Conservation (phyloP, 306 rosid genomes). For the Quercus rubra region DNA sequence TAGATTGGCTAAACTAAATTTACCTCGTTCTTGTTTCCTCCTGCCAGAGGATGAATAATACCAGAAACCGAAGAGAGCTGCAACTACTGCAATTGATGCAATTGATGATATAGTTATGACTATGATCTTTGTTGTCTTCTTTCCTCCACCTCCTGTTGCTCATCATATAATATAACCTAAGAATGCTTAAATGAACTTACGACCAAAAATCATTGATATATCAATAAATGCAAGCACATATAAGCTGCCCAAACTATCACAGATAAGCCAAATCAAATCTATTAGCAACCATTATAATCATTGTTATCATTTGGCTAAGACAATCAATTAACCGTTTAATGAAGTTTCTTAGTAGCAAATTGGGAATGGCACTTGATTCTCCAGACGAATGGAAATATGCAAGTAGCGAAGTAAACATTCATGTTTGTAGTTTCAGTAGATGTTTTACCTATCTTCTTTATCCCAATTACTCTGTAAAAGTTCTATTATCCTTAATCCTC, state of each 20-base stretch:
- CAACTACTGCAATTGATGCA: constrained; percentile 1
- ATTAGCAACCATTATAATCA: neutral
- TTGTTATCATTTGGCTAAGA: neutral
- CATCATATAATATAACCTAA: neutral
- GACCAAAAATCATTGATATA: too few species aligned
- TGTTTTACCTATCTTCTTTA: too few species aligned
- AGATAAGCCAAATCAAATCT: neutral
- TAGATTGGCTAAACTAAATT: neutral
- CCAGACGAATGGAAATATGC: too few species aligned
- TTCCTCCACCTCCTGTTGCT: neutral
- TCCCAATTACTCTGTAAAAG: too few species aligned
- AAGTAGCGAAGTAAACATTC: too few species aligned
- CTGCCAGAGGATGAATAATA: neutral
- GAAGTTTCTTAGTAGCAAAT: neutral
- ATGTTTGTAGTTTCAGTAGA: too few species aligned
- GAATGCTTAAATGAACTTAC: too few species aligned
- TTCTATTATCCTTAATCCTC: too few species aligned
- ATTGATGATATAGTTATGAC: neutral
- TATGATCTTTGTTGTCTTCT: constrained; percentile 2
- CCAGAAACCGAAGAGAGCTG: constrained; percentile 9
- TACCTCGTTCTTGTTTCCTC: constrained; percentile 11
- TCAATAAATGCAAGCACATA: too few species aligned
- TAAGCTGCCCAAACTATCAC: too few species aligned
- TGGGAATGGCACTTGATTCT: too few species aligned
- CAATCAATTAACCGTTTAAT: neutral